phyloP scores from a whole-genome alignment of 208 protist genomes.

The Crithidia acanthocephali region DNA sequence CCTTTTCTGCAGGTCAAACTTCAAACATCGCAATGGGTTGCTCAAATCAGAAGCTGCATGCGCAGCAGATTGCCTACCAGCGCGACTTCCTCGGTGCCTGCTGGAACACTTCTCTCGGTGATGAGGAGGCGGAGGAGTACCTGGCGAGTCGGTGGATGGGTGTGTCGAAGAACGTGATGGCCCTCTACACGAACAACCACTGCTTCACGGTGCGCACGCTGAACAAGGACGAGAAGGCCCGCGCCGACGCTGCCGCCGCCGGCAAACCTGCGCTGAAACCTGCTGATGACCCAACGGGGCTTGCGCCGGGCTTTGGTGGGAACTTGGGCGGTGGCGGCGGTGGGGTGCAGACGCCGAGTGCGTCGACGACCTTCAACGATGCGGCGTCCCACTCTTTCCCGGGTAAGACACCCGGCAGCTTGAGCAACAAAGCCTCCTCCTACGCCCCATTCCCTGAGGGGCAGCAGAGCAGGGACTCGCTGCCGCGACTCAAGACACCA shows the following conservation, averaged over 20 bases:
- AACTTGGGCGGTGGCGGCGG: slow-evolving; percentile 8
- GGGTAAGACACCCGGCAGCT: neutral
- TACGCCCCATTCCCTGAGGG: neutral
- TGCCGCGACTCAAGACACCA: neutral
- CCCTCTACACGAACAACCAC: slow-evolving; percentile 46
- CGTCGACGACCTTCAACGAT: neutral
- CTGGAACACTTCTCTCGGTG: slow-evolving; percentile 53
- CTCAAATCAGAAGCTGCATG: slow-evolving; percentile 34
- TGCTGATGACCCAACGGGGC: neutral
- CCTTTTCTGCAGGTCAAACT: no score
- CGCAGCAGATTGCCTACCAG: slow-evolving; percentile 59
- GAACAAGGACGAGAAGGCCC: slow-evolving; percentile 25
- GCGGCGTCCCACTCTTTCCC: neutral
- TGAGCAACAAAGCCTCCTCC: neutral
- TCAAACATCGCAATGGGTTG: no score
- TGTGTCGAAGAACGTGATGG: slow-evolving; percentile 51
- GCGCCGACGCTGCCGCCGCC: slow-evolving; percentile 1
- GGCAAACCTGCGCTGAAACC: neutral
- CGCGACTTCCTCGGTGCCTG: slow-evolving; percentile 60
- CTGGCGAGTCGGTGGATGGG: slow-evolving; percentile 59
- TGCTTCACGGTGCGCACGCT: slow-evolving; percentile 51
- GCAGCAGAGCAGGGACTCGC: neutral
- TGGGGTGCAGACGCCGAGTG: neutral
- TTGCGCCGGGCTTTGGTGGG: slow-evolving; percentile 5
- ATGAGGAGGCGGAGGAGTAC: slow-evolving; percentile 43